These are phyloP conservation scores for Xylariomycetidae sp. DNA, from an alignment of 2,329 filamentous ascomycete species.

Conservation along the genomic window DNA sequence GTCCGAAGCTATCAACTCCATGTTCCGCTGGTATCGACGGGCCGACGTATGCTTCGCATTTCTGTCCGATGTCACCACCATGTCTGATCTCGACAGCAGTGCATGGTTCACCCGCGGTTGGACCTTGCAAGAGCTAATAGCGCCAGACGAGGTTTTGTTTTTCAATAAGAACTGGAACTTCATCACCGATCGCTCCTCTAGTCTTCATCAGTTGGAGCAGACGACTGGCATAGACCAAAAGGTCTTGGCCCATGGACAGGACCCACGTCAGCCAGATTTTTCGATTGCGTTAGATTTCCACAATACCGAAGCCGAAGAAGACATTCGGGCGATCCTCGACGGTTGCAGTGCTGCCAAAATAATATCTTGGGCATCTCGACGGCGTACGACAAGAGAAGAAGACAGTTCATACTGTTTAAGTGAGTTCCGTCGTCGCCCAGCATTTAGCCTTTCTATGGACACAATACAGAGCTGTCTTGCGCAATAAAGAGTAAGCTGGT, in stretches of 20 bases:
- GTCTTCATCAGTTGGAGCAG: background rate
- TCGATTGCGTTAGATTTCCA: too few species aligned
- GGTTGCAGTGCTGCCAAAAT: too few species aligned
- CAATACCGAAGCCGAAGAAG: too few species aligned
- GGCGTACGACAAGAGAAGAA: background rate
- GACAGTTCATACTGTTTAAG: conserved; percentile 1
- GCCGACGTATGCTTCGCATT: background rate
- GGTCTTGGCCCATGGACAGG: background rate
- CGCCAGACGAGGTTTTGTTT: background rate
- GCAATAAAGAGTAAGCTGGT: too few species aligned
- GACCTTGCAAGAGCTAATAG: conserved; percentile 1
- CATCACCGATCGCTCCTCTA: background rate
- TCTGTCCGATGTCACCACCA: background rate
- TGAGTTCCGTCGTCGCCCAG: too few species aligned
- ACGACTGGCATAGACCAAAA: background rate
- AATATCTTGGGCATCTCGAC: background rate
- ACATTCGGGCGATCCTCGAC: too few species aligned
- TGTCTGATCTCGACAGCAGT: background rate
- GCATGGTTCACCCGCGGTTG: conserved; percentile 1
- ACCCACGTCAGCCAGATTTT: too few species aligned
- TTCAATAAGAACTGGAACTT: background rate
- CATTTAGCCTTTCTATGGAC: too few species aligned
- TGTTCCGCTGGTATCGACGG: conserved; percentile 2
- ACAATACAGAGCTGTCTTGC: too few species aligned
- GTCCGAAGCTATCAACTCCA: conserved; percentile 2